Evolutionary conservation across 805 yeast species (phyloP), one percentile per base, ranked within the genome.

Genomic region (Scheffersomyces amazonensis): DNA sequence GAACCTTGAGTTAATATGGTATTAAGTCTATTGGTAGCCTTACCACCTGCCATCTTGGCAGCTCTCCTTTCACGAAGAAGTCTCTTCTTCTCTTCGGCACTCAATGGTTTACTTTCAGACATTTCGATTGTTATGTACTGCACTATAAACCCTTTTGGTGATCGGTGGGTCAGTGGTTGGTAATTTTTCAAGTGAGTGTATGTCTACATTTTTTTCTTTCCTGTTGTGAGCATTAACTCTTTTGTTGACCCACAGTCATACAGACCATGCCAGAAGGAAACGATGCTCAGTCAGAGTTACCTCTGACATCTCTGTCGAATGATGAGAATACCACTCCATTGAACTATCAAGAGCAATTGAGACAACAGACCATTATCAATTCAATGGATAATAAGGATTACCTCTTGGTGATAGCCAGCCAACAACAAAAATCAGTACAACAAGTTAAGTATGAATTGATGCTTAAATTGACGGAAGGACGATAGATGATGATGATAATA

Each of bases 1-100:
- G 69, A 57, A 5, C 72, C 71, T 44, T 56, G 69, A 10, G 61
- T 47, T 39, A 68, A 53, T 16, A 69, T 69, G 18, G 41, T 71
- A 44, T 73, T 76, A 49, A 82, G 57, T 43, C 88, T 62, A 16
- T 66, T 66, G 3, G 76, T 52, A 16, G 80, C 83, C 32, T 73
- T 73, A 3, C 82, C 81, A 44, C 71, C 68, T 35, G 66, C 60
- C 66, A 81, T 70, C 53, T 80, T 81, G 44, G 83, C 81, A 31
- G 76, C 81, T 52, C 88, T 71, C 53, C 84, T 71, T 52, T 82
- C 86, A 41, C 86, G 69, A 32, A 81, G 57, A 16, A 80, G 48
- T 37, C 66, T 66, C 50, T 80, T 75, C 58, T 74, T 79, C 46
- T 81, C 87, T 29, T 78, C 80, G 6, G 77, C 81, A 23, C 71